phyloP scores from a whole-genome alignment of 2,329 filamentous ascomycete genomes.

The Pseudogymnoascus verrucosus region DNA sequence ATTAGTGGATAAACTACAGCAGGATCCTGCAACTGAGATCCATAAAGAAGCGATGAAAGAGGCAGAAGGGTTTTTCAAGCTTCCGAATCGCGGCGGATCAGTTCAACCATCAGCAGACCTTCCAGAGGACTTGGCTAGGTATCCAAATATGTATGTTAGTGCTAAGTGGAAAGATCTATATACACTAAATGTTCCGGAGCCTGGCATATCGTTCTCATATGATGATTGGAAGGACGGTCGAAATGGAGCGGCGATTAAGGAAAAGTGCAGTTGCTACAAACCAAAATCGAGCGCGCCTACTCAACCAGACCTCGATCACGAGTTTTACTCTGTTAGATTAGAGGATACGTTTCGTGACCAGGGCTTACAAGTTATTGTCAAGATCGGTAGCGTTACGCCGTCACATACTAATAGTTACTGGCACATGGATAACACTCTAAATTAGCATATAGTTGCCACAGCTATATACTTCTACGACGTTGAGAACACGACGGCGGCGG shows the following conservation, averaged over 20 bases:
- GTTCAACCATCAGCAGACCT: not conserved
- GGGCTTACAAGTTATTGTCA: conserved; percentile 37
- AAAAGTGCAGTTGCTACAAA: not conserved
- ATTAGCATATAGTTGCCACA: conserved; percentile 45
- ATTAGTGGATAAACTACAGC: not conserved
- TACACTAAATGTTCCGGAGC: not conserved
- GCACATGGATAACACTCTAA: conserved; percentile 35
- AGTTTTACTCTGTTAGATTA: not conserved
- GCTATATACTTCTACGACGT: conserved; percentile 40
- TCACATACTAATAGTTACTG: conserved; percentile 33
- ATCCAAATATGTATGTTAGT: not conserved
- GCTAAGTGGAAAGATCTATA: not conserved
- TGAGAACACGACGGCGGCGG: conserved; percentile 35
- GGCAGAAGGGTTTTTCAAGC: not conserved
- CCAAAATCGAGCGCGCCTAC: not conserved
- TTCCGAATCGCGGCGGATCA: not conserved
- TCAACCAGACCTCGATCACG: not conserved
- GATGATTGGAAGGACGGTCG: conserved; percentile 4
- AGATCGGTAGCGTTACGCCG: conserved; percentile 48
- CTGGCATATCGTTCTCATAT: conserved; percentile 4
- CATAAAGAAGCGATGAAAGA: not conserved
- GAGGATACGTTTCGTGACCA: not conserved
- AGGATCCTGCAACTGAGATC: not conserved
- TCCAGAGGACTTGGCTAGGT: not conserved
- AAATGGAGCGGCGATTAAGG: not conserved